These are phyloP conservation scores for Senna tora DNA, from an alignment of 306 rosid species.

Conservation along the genomic window DNA sequence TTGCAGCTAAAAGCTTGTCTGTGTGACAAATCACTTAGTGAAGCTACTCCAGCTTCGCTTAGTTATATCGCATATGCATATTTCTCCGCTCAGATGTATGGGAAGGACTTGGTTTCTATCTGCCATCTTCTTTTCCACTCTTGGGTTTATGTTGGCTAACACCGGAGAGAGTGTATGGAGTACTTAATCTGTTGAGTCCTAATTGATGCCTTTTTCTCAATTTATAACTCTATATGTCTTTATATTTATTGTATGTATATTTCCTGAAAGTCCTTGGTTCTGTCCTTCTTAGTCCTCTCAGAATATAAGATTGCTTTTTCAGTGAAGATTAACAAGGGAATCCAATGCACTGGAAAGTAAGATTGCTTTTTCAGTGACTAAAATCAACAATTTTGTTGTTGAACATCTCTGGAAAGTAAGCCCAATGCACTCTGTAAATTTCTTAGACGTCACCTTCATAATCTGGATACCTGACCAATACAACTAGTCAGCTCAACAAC, in stretches of 20 bases:
- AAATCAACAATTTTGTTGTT: neutral
- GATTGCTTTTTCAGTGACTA: conserved; percentile 21
- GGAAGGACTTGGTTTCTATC: neutral
- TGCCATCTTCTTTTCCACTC: conserved; percentile 13
- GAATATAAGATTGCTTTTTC: conserved; percentile 9
- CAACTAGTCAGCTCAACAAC: conserved; percentile 93
- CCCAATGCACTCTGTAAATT: conserved; percentile 7
- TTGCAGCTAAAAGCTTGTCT: neutral
- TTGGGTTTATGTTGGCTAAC: conserved; percentile 5
- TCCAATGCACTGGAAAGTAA: too few relatives aligned
- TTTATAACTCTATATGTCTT: neutral
- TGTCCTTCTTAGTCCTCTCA: neutral
- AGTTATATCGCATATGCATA: neutral
- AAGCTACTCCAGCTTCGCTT: conserved; percentile 2
- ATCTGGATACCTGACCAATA: conserved; percentile 78
- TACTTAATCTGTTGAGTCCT: conserved; percentile 25
- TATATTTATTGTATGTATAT: neutral
- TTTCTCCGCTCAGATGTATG: neutral
- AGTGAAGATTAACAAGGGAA: conserved; percentile 21
- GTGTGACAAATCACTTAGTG: neutral
- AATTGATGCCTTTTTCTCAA: conserved; percentile 4
- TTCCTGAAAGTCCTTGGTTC: neutral
- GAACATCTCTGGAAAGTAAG: conserved; percentile 3
- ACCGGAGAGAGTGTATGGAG: neutral
- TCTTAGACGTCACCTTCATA: conserved; percentile 19